Evolutionary conservation across 768 basidiomycete genomes (phyloP).

Genomic region (Dacryopinax primogenitus): DNA sequence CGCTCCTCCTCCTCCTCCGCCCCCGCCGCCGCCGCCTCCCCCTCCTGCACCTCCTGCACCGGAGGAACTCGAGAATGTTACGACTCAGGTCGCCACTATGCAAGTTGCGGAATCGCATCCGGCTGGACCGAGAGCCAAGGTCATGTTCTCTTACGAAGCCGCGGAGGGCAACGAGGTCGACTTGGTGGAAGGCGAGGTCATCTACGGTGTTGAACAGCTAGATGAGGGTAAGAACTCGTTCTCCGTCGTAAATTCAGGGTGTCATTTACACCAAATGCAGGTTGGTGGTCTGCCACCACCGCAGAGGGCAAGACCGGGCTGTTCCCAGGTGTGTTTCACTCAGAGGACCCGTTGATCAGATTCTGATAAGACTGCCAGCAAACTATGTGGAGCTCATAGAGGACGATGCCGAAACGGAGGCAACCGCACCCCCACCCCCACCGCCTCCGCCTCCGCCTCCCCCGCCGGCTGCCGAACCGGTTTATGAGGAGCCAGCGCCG

Average conservation of each 20-base stretch:
- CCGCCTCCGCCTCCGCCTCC: conserved; percentile 25
- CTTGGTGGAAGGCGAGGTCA: conserved; percentile 65
- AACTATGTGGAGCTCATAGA: conserved; percentile 79
- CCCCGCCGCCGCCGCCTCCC: conserved; percentile 26
- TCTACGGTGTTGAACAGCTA: conserved; percentile 70
- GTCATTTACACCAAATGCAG: conserved; percentile 17
- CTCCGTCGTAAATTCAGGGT: neutral
- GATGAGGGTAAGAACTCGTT: conserved; percentile 42
- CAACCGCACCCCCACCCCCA: neutral
- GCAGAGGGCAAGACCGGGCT: conserved; percentile 60
- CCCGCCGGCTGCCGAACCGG: conserved; percentile 24
- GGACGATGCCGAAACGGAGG: conserved; percentile 14
- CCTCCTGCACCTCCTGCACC: conserved; percentile 23
- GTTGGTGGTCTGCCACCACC: conserved; percentile 83
- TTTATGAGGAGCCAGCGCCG: conserved; percentile 27
- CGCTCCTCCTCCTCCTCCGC: conserved; percentile 32
- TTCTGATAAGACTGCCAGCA: conserved; percentile 32
- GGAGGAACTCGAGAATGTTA: conserved; percentile 3
- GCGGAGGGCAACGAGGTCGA: conserved; percentile 78
- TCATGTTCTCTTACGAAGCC: conserved; percentile 30
- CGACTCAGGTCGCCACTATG: conserved; percentile 4
- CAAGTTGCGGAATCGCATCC: conserved; percentile 21
- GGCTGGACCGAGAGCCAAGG: conserved; percentile 13
- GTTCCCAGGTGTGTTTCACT: conserved; percentile 55
- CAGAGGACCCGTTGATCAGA: neutral